phyloP scores from a whole-genome alignment of 345 rosid genomes.

The Tarenaya hassleriana region DNA sequence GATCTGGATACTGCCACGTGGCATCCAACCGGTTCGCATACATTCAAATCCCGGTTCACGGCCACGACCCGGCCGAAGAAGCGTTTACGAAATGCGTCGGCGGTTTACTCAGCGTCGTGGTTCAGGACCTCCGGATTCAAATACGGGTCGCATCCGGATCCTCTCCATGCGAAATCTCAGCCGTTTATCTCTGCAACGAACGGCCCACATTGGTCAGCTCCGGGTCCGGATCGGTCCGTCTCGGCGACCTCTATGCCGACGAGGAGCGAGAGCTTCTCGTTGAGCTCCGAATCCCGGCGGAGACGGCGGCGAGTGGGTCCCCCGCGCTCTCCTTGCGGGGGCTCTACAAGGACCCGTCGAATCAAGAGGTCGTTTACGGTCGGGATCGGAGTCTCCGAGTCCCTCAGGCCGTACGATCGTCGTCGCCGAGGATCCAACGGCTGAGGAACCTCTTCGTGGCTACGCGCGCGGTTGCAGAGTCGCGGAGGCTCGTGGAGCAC shows the following conservation, averaged over 20 bases:
- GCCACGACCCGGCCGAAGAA: conserved; percentile 51
- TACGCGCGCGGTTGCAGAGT: conserved; percentile 77
- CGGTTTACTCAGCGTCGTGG: conserved; percentile 57
- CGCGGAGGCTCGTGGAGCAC: conserved; percentile 52
- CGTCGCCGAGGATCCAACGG: conserved; percentile 43
- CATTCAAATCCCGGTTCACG: conserved; percentile 62
- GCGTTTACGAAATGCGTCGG: conserved; percentile 57
- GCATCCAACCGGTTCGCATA: conserved; percentile 63
- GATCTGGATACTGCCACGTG: conserved; percentile 27
- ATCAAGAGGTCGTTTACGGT: conserved; percentile 37
- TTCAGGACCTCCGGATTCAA: conserved; percentile 69
- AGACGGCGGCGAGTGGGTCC: conserved; percentile 35
- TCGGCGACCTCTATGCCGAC: conserved; percentile 64
- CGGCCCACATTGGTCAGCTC: conserved; percentile 43
- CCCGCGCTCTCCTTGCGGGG: conserved; percentile 62
- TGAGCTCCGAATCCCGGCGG: conserved; percentile 49
- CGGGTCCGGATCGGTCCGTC: conserved; percentile 48
- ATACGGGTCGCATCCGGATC: conserved; percentile 50
- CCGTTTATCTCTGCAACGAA: conserved; percentile 52
- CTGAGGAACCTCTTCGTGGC: conserved; percentile 60
- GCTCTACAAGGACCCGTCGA: conserved; percentile 46
- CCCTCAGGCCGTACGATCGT: conserved; percentile 53
- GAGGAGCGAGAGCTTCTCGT: conserved; percentile 71
- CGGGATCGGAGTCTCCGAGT: conserved; percentile 42
- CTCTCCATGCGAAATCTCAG: conserved; percentile 63